Evolutionary conservation across 495 filamentous ascomycete species (phyloP), one percentile per base, ranked within the genome.

Genomic region (Daldinia caldariorum): DNA sequence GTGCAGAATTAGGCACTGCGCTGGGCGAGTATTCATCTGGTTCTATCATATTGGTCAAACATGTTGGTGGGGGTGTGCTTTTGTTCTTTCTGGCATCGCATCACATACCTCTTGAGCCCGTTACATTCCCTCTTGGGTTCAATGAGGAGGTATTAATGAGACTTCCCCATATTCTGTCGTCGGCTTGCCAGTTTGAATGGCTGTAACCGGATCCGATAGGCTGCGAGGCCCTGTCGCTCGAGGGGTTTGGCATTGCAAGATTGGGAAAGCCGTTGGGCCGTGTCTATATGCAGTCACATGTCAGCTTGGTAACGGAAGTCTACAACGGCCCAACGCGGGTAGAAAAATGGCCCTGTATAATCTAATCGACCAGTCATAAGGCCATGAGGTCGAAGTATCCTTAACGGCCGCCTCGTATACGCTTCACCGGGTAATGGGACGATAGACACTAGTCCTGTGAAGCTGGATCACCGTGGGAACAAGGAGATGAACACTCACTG

Each of bases 141-240:
- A 59, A 47, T 75, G 79, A 14, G 69, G 90, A 85, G 29, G 80
- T 81, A 61, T 84, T 80, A 55, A 81, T 78, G 43, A 66, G 63
- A 73, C 82, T 87, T 41, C 84, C 82, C 89, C 89, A 92, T 20
- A 92, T 91, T 37, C 81, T 86, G 69, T 79, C 84, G 26, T 26
- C 9, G 77, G 51, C 26, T 80, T 87, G 88, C 79, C 83, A 85
- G 18, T 43, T 80, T 76, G 75, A 86, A 83, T 37, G 82, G 75
- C 38, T 80, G 80, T 55, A 82, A 75, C 74, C 85, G n/a, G 65
- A 73, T 63, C 57, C 74, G 45, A 77, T 64, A 47, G 78, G 67
- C 69, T 80, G 80, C 29, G 79, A 65, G 53, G 77, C 73, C 60
- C 73, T 80, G 16, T 80, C 77, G 56, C 54, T 59, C 3, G 70